A percentile compares a stretch with the other conserved stretches of the same genome.
These are phyloP conservation scores for Aspergillus ostianus DNA, from an alignment of 495 filamentous ascomycete genomes.

Conservation along the genomic window DNA sequence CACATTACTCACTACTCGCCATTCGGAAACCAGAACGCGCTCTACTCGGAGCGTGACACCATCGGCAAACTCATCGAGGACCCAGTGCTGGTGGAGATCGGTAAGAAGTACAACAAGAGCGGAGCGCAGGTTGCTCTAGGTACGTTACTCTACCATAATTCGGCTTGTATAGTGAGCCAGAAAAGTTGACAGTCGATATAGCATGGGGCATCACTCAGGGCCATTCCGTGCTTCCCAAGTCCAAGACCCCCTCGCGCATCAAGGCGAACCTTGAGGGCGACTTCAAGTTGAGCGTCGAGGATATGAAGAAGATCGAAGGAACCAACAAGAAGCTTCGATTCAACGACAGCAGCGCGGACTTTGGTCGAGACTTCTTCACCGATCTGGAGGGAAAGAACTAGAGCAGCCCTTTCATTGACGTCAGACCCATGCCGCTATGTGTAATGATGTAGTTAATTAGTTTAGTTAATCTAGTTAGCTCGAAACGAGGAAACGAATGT, in stretches of 20 bases:
- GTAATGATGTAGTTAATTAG: not conserved
- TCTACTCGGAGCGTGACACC: conserved; percentile 51
- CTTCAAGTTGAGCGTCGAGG: conserved; percentile 52
- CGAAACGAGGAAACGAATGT: not conserved
- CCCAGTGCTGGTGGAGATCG: conserved; percentile 57
- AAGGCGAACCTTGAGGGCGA: conserved; percentile 56
- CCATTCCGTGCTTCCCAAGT: conserved; percentile 67
- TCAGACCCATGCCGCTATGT: not conserved
- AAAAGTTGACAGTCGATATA: conserved; percentile 18
- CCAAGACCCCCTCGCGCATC: conserved; percentile 54
- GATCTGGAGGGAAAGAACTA: conserved; percentile 60
- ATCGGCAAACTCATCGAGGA: conserved; percentile 61
- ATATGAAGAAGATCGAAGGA: conserved; percentile 51
- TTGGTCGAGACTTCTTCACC: conserved; percentile 57
- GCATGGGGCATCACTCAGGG: conserved; percentile 67
- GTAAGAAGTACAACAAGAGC: conserved; percentile 60
- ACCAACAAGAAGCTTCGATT: conserved; percentile 59
- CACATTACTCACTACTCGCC: conserved; percentile 66
- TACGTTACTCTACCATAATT: conserved; percentile 29
- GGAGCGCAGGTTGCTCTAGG: conserved; percentile 61
- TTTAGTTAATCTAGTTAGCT: not conserved
- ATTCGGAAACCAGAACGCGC: conserved; percentile 68
- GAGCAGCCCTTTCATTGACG: not conserved
- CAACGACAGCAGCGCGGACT: conserved; percentile 55
- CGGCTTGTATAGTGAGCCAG: not conserved